Base-by-base conservation (phyloP, 2,329 filamentous ascomycete species). In the Talaromyces sp. region DNA sequence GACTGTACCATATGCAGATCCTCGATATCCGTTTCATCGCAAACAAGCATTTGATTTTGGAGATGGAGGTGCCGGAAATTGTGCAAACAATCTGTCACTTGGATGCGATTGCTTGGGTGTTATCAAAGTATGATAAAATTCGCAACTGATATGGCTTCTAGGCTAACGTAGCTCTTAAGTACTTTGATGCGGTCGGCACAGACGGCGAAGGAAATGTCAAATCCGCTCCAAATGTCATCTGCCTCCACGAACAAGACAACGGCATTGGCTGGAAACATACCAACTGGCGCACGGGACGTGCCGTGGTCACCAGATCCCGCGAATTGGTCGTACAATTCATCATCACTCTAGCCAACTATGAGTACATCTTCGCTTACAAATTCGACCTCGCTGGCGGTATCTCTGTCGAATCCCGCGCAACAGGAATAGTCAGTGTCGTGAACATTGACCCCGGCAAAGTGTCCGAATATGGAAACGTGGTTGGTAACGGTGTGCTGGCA, bases 261-360 rank as follows among this genome's bases (percentile, higher is more conserved):
- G 88, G 88, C 5, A 88, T 90, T 48, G 82, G 83, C 8, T 90
- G 87, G 87, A 90, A 90, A 72, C 88, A 90, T 75, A 89, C 87
- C 5, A 90, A 90, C 76, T 89, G 88, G 77, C 81, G 88, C 10
- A 89, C 87, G 5, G 85, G 84, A 0, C 81, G 86, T 10, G 87
- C 88, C 1, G 87, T 85, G 1, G 85, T 90, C 0, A 85, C 85
- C 0, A 81, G 88, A 11, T 81, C 83, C 64, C 83, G 88, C 0
- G 84, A 89, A 69, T 81, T 90, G 2, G 87, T 90, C 0, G 75
- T 90, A 2, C 88, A 90, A 69, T 88, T 85, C 72, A 88, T 90
- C 74, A 85, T 88, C 68, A 90, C 88, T 0, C 82, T 90, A 2
- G 85, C 85, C 22, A 90, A 91, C 76, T 90, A 91, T 77, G 88